phyloP scores from a whole-genome alignment of 805 yeast genomes.

The Torulaspora franciscae region DNA sequence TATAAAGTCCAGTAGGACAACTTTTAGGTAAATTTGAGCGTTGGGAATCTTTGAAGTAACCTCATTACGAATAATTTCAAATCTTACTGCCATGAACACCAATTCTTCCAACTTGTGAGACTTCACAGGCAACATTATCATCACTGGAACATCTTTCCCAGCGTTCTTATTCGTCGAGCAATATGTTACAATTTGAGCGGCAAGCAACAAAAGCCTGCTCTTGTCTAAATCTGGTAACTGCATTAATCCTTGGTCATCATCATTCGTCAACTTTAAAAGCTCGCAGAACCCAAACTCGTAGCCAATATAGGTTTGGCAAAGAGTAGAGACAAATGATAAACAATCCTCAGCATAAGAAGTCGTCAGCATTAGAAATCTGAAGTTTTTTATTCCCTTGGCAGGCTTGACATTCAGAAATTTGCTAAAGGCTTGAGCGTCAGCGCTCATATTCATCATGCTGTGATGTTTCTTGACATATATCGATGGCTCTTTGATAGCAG shows the following conservation, averaged over 20 bases:
- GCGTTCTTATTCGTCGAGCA: slow-evolving; percentile 32
- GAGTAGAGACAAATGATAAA: slow-evolving; percentile 27
- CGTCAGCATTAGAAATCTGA: slow-evolving; percentile 47
- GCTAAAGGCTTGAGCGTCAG: slow-evolving; percentile 48
- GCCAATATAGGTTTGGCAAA: slow-evolving; percentile 33
- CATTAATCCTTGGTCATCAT: slow-evolving; percentile 29
- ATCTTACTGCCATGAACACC: slow-evolving; percentile 43
- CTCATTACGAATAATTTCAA: slow-evolving; percentile 43
- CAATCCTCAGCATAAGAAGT: slow-evolving; percentile 31
- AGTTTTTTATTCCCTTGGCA: slow-evolving; percentile 43
- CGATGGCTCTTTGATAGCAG: slow-evolving; percentile 26
- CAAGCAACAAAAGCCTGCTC: slow-evolving; percentile 48
- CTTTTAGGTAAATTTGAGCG: slow-evolving; percentile 34
- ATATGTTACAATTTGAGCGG: slow-evolving; percentile 40
- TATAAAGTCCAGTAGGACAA: slow-evolving; percentile 42
- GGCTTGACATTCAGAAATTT: slow-evolving; percentile 60
- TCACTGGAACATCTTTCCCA: slow-evolving; percentile 26
- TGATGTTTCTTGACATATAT: slow-evolving; percentile 32
- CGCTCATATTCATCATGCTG: slow-evolving; percentile 41
- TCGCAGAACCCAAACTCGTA: slow-evolving; percentile 37
- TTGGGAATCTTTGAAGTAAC: slow-evolving; percentile 33
- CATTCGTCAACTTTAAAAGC: slow-evolving; percentile 28
- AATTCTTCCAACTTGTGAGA: slow-evolving; percentile 38
- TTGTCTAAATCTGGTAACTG: slow-evolving; percentile 33
- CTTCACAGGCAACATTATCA: slow-evolving; percentile 31